Base-by-base conservation (phyloP, 768 basidiomycete species). In the Wakefieldia striispora region DNA sequence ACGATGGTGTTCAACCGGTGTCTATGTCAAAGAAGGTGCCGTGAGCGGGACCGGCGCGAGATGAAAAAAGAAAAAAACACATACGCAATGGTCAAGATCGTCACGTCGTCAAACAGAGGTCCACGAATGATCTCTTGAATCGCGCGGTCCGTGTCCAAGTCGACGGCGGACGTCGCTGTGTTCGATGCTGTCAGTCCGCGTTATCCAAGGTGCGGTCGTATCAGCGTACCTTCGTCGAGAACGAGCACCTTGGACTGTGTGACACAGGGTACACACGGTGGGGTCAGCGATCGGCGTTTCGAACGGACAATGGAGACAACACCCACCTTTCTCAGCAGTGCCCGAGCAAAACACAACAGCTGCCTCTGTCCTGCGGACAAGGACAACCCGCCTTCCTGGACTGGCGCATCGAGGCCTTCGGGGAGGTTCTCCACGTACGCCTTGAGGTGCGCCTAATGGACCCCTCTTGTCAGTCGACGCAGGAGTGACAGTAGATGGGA, bases 91-190 rank as follows among this genome's bases (percentile, higher is more conserved):
- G 90, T 93, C 45, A 95, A 68, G 49, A 93, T 91, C 11, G 92
- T 94, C 13, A 88, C 84, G 50, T 86, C 70, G 3, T 76, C 70
- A 62, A 95, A 95, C 26, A 86, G 79, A 4, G 84, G 78, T 7
- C 92, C 90, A 23, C 83, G 79, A 40, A 95, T 88, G 54, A 93
- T 92, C 11, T 84, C 83, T 72, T 97, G 93, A 54, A 95, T 89
- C 24, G 87, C 87, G 49, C 79, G 79, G 63, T 95, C 93, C 9
- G 92, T 95, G 62, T 95, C 91, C 29, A 94, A 72, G 66, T 95
- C 93, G 43, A 95, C 91, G 17, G 91, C 91, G 33, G 86, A 90
- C 6, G 91, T 95, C 3, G 91, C 89, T 88, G 51, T 31, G 7
- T 48, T n/a, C 26, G 45, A 17, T 40, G 16, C 12, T n/a, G 42